Evolutionary conservation across 164 flowering plant species (phyloP), one percentile per base, ranked within the genome.

Genomic region (Dillenia turbinata): DNA sequence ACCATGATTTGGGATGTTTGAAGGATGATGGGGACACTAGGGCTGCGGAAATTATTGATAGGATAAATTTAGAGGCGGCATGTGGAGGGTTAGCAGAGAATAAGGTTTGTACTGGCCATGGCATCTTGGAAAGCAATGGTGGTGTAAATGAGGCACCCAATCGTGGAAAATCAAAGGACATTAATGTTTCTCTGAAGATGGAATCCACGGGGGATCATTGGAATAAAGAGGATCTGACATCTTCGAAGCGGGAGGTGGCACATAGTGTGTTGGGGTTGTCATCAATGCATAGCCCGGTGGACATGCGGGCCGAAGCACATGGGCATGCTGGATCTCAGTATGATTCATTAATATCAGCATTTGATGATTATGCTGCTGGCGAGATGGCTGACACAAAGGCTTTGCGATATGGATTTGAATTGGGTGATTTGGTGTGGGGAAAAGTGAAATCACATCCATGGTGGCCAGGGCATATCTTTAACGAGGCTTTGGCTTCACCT

Each of bases 361-460:
- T 82, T 64, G 89, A 84, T 71, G 79, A 79, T 58, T 81, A 56
- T 66, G 84, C 77, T 2, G 75, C 70, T 1, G 71, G 62, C 60
- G 81, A 71, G 62, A 75, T 49, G 40, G 60, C 52, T 57, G 64
- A 62, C 1, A 56, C 77, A 13, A 74, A 74, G 71, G 73, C 70
- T 12, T 52, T 67, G 61, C 60, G 40, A 33, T 33, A 33, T 57
- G 83, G 79, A 10, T 80, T 83, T 49, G 79, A 80, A 56, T 67
- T 85, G 15, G 89, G 92, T 9, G 98, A 95, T 67, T 74, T 92
- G 96, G 94, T 90, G 2, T 92, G 99, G 99, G 97, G 92, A 7
- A 95, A 92, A 73, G 99, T 95, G 46, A 95, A 95, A 53, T 95
- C 98, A 2, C 99, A 95, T 52, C 99, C 99, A 0, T 95, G 99